phyloP scores from a whole-genome alignment of 2,329 filamentous ascomycete genomes.

The Diplodia corticola region DNA sequence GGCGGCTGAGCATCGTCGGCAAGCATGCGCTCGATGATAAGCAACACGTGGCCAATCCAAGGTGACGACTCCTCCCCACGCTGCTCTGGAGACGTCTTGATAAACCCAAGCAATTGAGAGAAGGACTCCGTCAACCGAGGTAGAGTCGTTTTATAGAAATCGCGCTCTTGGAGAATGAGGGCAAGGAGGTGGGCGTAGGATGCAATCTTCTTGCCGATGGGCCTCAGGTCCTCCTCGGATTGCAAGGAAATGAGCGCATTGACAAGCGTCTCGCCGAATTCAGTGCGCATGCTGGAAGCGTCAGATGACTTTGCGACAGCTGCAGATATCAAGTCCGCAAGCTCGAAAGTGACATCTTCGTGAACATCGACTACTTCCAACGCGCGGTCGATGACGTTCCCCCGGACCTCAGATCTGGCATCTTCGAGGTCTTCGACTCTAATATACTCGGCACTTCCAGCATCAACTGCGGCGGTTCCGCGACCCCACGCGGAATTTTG shows the following conservation, averaged over 20 bases:
- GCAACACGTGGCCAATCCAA: slow-evolving; percentile 87
- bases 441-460: slow-evolving; percentile 40
- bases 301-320: slow-evolving; percentile 65
- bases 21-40: slow-evolving; percentile 88
- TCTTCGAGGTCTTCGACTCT: slow-evolving; percentile 79
- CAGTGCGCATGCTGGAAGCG: slow-evolving; percentile 60
- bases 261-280: slow-evolving; percentile 80
- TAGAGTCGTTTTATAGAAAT: slow-evolving; percentile 77
- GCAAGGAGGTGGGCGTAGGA: slow-evolving; percentile 92
- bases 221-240: slow-evolving; percentile 57
- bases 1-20: slow-evolving; percentile 82
- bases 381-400: slow-evolving; percentile 82
- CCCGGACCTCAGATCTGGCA: slow-evolving; percentile 69
- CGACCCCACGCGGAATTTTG: background rate
- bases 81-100: slow-evolving; percentile 68
- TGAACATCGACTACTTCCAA: slow-evolving; percentile 88
- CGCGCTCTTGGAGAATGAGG: slow-evolving; percentile 76
- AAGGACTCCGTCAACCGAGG: slow-evolving; percentile 77
- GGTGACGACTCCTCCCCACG: slow-evolving; percentile 77
- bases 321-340: slow-evolving; percentile 80
- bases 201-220: slow-evolving; percentile 69
- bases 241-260: slow-evolving; percentile 74
- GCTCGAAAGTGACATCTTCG: slow-evolving; percentile 83
- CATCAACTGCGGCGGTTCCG: background rate
- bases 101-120: slow-evolving; percentile 71